phyloP scores from a whole-genome alignment of 1,139 yeast species.

The Diutina pseudorugosa region DNA sequence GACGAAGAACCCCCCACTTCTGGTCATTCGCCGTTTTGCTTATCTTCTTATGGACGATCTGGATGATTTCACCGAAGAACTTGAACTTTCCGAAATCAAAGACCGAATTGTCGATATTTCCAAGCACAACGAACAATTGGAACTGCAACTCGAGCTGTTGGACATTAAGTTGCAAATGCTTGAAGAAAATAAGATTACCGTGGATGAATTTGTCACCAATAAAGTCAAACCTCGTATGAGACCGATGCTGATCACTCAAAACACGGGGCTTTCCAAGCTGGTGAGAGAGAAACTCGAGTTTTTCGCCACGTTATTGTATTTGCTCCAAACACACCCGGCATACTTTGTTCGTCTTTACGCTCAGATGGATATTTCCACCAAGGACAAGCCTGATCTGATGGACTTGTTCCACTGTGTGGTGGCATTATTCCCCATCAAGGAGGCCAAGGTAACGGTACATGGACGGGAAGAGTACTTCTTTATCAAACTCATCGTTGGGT shows the following conservation, averaged over 20 bases:
- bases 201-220: conserved; percentile 59
- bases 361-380: conserved; percentile 9
- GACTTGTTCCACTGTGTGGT: conserved; percentile 14
- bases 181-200: conserved; percentile 66
- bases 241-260: conserved; percentile 8
- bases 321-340: conserved; percentile 73
- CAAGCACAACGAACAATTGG: conserved; percentile 53
- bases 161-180: conserved; percentile 72
- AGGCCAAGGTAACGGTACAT: conserved; percentile 19
- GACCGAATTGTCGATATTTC: conserved; percentile 57
- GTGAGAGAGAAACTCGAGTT: conserved; percentile 38
- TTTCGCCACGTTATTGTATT: conserved; percentile 69
- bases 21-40: conserved; percentile 69
- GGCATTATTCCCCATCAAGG: conserved; percentile 33
- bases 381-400: conserved; percentile 7
- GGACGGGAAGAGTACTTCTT: conserved; percentile 68
- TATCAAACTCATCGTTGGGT: conserved; percentile 43
- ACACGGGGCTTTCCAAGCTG: neutral
- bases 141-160: conserved; percentile 63
- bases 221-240: conserved; percentile 21
- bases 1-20: conserved; percentile 63
- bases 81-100: conserved; percentile 54
- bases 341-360: conserved; percentile 49
- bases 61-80: conserved; percentile 64
- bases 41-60: conserved; percentile 66